phyloP scores from a whole-genome alignment of 108 stramenopile genomes.

The Mediolabrus comicus region DNA sequence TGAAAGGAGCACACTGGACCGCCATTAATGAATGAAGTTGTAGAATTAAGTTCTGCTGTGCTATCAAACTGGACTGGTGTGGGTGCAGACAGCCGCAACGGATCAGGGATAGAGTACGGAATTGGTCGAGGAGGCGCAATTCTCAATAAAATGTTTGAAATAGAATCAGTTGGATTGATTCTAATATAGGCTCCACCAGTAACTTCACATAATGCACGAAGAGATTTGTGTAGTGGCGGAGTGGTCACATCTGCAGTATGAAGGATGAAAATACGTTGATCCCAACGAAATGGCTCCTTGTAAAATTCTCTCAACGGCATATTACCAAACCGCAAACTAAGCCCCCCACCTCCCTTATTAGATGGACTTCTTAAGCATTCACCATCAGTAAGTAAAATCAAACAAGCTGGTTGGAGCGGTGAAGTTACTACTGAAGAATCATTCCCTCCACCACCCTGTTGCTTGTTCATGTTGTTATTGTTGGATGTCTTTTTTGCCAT shows the following conservation, averaged over 20 bases:
- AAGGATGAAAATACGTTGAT: slow-evolving; percentile 78
- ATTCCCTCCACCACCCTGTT: slow-evolving; percentile 24
- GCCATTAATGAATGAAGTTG: slow-evolving; percentile 59
- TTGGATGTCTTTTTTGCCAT: slow-evolving; percentile 14
- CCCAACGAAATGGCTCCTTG: slow-evolving; percentile 83
- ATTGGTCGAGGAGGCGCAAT: slow-evolving; percentile 56
- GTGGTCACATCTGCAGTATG: slow-evolving; percentile 56
- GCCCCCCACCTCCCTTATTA: slow-evolving; percentile 62
- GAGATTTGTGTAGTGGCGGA: slow-evolving; percentile 63
- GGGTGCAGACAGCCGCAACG: slow-evolving; percentile 36
- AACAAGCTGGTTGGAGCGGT: slow-evolving; percentile 76
- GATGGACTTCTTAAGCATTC: slow-evolving; percentile 64
- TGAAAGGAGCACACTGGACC: slow-evolving; percentile 77
- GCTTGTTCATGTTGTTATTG: slow-evolving; percentile 17
- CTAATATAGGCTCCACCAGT: slow-evolving; percentile 72
- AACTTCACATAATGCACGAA: slow-evolving; percentile 79
- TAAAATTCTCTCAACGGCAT: slow-evolving; percentile 78
- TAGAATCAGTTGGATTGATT: slow-evolving; percentile 38
- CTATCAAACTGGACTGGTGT: slow-evolving; percentile 2
- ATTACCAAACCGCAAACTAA: slow-evolving; percentile 70
- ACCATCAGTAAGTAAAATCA: slow-evolving; percentile 79
- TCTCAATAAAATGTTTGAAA: slow-evolving; percentile 46
- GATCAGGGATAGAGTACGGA: slow-evolving; percentile 49
- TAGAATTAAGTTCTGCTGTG: neutral
- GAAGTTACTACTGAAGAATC: slow-evolving; percentile 33